These are phyloP conservation scores for Pittosporum tobira DNA, from an alignment of 129 eudicot species.

Conservation along the genomic window DNA sequence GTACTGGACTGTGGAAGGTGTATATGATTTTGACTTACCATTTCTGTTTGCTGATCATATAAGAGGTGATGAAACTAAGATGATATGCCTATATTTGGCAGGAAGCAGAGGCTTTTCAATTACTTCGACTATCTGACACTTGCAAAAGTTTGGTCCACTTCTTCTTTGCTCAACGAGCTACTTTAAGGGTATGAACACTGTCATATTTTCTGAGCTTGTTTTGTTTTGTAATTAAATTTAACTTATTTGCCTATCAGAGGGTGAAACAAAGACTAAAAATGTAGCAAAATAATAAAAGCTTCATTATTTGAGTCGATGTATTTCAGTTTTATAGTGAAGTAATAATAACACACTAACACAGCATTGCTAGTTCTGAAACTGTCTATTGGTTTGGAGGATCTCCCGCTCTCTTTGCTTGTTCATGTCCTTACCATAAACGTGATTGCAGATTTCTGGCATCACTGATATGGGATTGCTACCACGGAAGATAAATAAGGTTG, in stretches of 20 bases:
- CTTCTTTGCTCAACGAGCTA: conserved; percentile 46
- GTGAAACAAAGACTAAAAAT: neutral
- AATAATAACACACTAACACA: neutral
- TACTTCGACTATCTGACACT: conserved; percentile 51
- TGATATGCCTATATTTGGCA: conserved; percentile 16
- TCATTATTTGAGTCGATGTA: neutral
- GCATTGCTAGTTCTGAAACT: neutral
- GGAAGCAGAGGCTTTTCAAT: conserved; percentile 58
- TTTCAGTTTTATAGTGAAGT: neutral
- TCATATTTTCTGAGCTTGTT: neutral
- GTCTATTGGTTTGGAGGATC: neutral
- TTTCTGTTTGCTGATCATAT: neutral
- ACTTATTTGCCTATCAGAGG: neutral
- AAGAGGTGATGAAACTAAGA: neutral
- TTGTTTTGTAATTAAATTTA: neutral
- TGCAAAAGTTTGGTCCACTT: conserved; percentile 56
- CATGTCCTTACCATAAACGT: neutral
- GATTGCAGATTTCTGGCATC: conserved; percentile 45
- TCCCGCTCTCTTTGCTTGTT: neutral
- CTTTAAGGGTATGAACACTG: conserved; percentile 30
- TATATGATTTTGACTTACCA: neutral
- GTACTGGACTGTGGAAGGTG: conserved; percentile 59
- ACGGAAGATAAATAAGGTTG: conserved; percentile 40
- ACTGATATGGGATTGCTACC: conserved; percentile 39
- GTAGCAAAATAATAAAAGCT: neutral